Evolutionary conservation across 31 red algal species (phyloP).

Genomic region (Asparagopsis taxiformis): DNA sequence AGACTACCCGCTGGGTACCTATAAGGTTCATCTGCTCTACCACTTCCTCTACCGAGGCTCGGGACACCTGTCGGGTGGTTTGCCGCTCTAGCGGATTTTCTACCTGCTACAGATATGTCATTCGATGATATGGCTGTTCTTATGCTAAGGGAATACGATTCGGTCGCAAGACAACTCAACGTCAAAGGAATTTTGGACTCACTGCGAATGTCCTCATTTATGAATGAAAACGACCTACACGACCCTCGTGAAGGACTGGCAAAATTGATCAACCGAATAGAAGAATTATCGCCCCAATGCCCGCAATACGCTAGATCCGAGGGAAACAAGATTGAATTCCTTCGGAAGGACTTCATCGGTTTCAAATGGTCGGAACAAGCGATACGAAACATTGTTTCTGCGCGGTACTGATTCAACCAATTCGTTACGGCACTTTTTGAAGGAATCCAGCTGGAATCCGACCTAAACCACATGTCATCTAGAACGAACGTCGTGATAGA

Average conservation of each 20-base stretch:
- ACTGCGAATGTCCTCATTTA: background rate
- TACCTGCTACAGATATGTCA: too few species aligned
- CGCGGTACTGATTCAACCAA: background rate
- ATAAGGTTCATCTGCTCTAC: too few species aligned
- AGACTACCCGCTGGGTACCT: too few species aligned
- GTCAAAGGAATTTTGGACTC: background rate
- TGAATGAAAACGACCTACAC: constrained; percentile 1
- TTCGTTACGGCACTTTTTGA: constrained; percentile 18
- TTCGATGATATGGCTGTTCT: background rate
- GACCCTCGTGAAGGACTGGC: background rate
- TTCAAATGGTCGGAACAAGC: constrained; percentile 12
- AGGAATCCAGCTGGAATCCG: constrained; percentile 8
- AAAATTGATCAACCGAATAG: background rate
- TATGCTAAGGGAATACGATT: background rate
- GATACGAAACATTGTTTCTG: constrained; percentile 15
- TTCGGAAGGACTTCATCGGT: constrained; percentile 5
- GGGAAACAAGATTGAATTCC: constrained; percentile 13
- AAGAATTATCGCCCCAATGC: background rate
- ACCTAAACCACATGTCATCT: too few species aligned
- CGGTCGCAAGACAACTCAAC: background rate
- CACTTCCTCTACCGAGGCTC: too few species aligned
- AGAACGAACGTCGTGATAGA: too few species aligned
- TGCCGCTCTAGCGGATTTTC: too few species aligned
- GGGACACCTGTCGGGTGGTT: too few species aligned
- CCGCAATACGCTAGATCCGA: background rate